A percentile compares a stretch with the other conserved stretches of the same genome.
Evolutionary conservation across 2,329 filamentous ascomycete species (phyloP).

Genomic region (Penicillium sp.): DNA sequence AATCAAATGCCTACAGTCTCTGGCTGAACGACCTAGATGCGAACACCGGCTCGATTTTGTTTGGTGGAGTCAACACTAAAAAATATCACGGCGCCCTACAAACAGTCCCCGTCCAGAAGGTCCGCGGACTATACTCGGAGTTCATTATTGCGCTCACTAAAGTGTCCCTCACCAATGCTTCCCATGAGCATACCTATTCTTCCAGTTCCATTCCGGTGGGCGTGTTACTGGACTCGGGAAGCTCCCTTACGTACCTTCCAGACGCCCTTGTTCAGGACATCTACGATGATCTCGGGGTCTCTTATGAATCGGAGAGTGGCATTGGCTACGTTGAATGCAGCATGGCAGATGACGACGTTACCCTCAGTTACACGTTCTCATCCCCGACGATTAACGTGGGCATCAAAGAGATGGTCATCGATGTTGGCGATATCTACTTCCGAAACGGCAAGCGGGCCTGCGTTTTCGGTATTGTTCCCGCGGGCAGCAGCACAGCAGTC

Average conservation of each 20-base stretch:
- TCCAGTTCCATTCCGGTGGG: conserved; percentile 42
- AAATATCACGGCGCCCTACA: conserved; percentile 63
- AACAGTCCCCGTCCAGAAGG: conserved; percentile 64
- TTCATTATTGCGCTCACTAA: conserved; percentile 69
- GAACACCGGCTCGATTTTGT: conserved; percentile 65
- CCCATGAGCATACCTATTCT: conserved; percentile 24
- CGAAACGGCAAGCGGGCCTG: conserved; percentile 39
- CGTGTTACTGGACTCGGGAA: conserved; percentile 43
- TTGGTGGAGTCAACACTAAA: conserved; percentile 69
- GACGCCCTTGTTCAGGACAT: conserved; percentile 44
- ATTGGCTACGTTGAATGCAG: conserved; percentile 54
- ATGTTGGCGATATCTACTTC: conserved; percentile 43
- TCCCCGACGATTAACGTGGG: conserved; percentile 54
- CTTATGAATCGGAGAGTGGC: conserved; percentile 56
- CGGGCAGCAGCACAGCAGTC: conserved; percentile 48
- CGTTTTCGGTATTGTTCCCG: conserved; percentile 52
- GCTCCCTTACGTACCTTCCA: conserved; percentile 41
- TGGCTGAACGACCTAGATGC: conserved; percentile 72
- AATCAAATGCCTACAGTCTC: conserved; percentile 68
- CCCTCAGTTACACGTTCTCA: conserved; percentile 58
- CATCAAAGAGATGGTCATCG: conserved; percentile 56
- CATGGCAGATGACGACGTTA: conserved; percentile 48
- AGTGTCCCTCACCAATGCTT: conserved; percentile 43
- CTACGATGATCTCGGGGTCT: conserved; percentile 58
- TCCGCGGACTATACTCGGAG: conserved; percentile 54